Percentiles rank a stretch among this genome's conserved stretches.
phyloP scores from a whole-genome alignment of 2,329 filamentous ascomycete species.

The Colletotrichum filicis region DNA sequence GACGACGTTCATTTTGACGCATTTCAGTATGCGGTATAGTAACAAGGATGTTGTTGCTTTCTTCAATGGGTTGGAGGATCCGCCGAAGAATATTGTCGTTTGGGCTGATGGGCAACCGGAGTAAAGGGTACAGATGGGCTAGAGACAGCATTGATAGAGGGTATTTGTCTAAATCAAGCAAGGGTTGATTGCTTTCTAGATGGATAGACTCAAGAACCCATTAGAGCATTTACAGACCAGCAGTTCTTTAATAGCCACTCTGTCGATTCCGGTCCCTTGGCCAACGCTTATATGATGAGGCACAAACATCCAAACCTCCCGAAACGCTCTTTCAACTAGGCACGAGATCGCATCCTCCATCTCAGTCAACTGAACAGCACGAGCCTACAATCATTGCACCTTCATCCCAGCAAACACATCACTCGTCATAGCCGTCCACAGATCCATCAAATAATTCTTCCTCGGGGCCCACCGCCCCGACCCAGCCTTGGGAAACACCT shows the following conservation, averaged over 20 bases:
- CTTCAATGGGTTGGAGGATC: constrained; percentile 51
- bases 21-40: constrained; percentile 57
- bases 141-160: background rate
- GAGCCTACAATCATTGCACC: background rate
- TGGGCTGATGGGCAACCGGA: constrained; percentile 53
- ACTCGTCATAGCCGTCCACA: constrained; percentile 13
- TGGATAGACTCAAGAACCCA: background rate
- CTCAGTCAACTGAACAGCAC: background rate
- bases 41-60: constrained; percentile 53
- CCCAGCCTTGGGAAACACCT: constrained; percentile 59
- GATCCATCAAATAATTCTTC: constrained; percentile 11
- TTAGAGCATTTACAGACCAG: background rate
- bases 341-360: background rate
- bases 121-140: background rate
- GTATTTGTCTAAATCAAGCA: background rate
- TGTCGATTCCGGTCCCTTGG: background rate
- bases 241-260: too few relatives aligned
- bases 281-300: background rate
- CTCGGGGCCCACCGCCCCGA: constrained; percentile 41
- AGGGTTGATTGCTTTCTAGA: background rate
- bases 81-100: constrained; percentile 56
- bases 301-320: too few relatives aligned
- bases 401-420: constrained; percentile 6
- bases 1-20: constrained; percentile 58
- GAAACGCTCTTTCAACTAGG: background rate